Conservation (phyloP, 176 grass and related monocot genomes). For the Phragmites australis region DNA sequence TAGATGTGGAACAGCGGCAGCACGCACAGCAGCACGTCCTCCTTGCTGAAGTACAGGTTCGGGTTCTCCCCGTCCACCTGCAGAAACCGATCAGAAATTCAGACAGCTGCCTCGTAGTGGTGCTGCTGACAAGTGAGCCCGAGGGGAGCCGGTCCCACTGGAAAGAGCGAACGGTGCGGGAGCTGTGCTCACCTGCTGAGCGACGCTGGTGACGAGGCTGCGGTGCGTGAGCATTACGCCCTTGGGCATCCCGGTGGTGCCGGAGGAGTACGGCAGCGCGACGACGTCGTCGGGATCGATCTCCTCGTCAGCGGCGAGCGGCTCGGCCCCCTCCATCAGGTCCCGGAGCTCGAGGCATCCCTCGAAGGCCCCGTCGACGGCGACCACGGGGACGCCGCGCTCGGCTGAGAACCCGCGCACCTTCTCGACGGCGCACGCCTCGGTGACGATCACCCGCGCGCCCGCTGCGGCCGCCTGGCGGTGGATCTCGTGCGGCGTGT, state of each 20-base stretch:
- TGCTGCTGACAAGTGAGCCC: constrained; percentile 15
- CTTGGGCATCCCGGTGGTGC: constrained; percentile 83
- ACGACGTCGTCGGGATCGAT: constrained; percentile 74
- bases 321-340: constrained; percentile 44
- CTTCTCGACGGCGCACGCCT: constrained; percentile 73
- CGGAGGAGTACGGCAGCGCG: constrained; percentile 80
- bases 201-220: constrained; percentile 90
- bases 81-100: too few relatives aligned
- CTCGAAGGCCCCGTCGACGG: constrained; percentile 44
- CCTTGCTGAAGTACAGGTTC: constrained; percentile 60
- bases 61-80: constrained; percentile 79
- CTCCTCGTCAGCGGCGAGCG: constrained; percentile 39
- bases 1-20: constrained; percentile 98
- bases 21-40: constrained; percentile 81
- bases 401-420: constrained; percentile 61
- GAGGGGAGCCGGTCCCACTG: too few relatives aligned
- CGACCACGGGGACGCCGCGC: constrained; percentile 45
- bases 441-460: constrained; percentile 60
- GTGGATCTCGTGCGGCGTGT: constrained; percentile 79
- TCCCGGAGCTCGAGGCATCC: constrained; percentile 49
- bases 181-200: constrained; percentile 63
- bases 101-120: not conserved
- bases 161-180: too few relatives aligned
- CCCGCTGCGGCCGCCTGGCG: constrained; percentile 67
- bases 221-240: constrained; percentile 97